Percentiles rank a stretch among this genome's conserved stretches.
These are phyloP conservation scores for Amphicarpaea edgeworthii DNA, from an alignment of 306 rosid species.

Conservation along the genomic window DNA sequence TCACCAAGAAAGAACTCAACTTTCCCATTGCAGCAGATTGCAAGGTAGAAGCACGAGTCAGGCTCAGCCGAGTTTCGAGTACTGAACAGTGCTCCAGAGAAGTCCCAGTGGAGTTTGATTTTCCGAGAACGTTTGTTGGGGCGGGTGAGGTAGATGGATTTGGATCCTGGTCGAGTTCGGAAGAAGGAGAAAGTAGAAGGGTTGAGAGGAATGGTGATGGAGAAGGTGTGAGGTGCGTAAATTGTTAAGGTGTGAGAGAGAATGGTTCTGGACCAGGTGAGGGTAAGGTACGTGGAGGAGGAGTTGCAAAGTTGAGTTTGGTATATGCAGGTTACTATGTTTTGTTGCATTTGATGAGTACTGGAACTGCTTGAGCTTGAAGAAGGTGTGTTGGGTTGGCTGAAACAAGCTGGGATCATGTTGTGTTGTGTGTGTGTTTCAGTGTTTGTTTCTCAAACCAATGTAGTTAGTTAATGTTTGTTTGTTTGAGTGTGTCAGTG, in stretches of 20 bases:
- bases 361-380: constrained; percentile 51
- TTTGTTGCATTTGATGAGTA: constrained; percentile 59
- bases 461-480: neutral
- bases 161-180: constrained; percentile 59
- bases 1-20: constrained; percentile 77
- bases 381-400: constrained; percentile 68
- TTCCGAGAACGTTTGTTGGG: constrained; percentile 48
- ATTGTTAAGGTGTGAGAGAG: constrained; percentile 69
- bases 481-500: neutral
- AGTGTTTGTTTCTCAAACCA: constrained; percentile 47
- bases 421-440: constrained; percentile 35
- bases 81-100: constrained; percentile 56
- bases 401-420: constrained; percentile 84
- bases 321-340: constrained; percentile 66
- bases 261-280: constrained; percentile 72
- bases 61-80: constrained; percentile 67
- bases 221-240: constrained; percentile 57
- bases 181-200: constrained; percentile 73
- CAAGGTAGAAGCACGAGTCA: constrained; percentile 70
- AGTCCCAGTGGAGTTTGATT: constrained; percentile 79
- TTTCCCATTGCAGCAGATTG: constrained; percentile 53
- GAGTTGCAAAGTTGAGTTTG: constrained; percentile 71
- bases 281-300: constrained; percentile 62
- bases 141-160: constrained; percentile 57
- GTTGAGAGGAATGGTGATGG: constrained; percentile 67